phyloP scores from a whole-genome alignment of 805 yeast species.

The Saccharomyces mikatae region DNA sequence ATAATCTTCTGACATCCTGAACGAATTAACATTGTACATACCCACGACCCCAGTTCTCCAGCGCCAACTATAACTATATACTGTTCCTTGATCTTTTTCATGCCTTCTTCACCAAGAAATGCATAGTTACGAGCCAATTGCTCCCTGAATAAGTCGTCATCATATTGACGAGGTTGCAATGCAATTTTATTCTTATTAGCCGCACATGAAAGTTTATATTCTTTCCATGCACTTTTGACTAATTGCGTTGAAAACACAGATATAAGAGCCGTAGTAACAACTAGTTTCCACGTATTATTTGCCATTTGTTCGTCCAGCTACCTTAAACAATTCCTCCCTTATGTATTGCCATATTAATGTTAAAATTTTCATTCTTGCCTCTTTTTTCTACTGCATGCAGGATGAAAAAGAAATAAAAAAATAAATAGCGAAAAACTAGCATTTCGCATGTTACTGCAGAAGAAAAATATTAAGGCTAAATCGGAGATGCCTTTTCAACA shows the following conservation, averaged over 20 bases:
- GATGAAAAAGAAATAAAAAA: background rate
- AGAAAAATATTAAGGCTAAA: background rate
- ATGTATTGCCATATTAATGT: background rate
- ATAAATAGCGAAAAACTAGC: background rate
- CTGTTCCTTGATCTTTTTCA: slow-evolving; percentile 55
- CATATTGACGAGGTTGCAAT: slow-evolving; percentile 21
- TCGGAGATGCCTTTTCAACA: background rate
- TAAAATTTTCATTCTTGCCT: background rate
- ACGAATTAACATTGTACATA: slow-evolving; percentile 72
- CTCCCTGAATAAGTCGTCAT: slow-evolving; percentile 68
- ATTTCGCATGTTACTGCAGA: background rate
- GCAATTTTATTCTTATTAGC: background rate
- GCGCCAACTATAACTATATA: slow-evolving; percentile 79
- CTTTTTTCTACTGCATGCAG: background rate
- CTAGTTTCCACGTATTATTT: slow-evolving; percentile 6
- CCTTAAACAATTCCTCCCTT: background rate
- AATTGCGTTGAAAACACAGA: slow-evolving; percentile 17
- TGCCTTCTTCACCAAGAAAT: slow-evolving; percentile 73
- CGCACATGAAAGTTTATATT: background rate
- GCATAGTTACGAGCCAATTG: slow-evolving; percentile 87
- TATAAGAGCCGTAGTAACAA: slow-evolving; percentile 15
- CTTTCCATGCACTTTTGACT: slow-evolving; percentile 14
- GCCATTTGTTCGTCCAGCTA: background rate
- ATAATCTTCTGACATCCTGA: slow-evolving; percentile 72
- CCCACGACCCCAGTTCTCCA: slow-evolving; percentile 96